phyloP scores from a whole-genome alignment of 148 eudicot species.

The Fagopyrum homotropicum region DNA sequence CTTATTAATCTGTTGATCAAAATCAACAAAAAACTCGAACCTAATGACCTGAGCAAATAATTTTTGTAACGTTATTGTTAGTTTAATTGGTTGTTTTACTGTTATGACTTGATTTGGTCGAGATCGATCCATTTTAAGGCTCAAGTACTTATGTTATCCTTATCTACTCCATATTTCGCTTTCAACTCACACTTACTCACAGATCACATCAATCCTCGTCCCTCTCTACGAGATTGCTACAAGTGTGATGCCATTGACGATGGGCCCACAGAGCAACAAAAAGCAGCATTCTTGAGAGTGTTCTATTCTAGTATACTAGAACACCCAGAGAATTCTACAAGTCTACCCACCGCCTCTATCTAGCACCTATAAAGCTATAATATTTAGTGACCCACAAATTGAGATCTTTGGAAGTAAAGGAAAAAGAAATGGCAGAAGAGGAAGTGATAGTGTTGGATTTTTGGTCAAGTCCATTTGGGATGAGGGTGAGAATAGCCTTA shows the following conservation, averaged over 20 bases:
- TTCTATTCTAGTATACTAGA: no score
- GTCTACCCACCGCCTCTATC: background rate
- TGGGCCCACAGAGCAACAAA: no score
- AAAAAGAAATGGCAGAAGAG: background rate
- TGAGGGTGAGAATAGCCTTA: conserved; percentile 40
- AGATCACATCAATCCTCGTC: background rate
- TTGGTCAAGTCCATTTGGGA: conserved; percentile 36
- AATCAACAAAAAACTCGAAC: background rate
- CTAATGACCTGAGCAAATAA: no score
- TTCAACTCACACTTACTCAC: background rate
- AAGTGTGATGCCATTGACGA: no score
- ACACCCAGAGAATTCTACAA: background rate
- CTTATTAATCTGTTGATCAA: background rate
- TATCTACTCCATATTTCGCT: background rate
- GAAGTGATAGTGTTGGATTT: conserved; percentile 25
- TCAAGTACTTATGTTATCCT: background rate
- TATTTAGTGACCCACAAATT: background rate
- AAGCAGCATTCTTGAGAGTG: background rate
- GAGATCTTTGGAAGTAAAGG: background rate
- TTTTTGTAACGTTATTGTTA: no score
- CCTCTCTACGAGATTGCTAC: no score
- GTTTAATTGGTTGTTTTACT: no score
- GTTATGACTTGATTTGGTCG: no score
- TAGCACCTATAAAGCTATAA: background rate
- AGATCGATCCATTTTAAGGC: no score